Base-by-base conservation (phyloP, 129 eudicot species). In the Oenanthe sinensis region DNA sequence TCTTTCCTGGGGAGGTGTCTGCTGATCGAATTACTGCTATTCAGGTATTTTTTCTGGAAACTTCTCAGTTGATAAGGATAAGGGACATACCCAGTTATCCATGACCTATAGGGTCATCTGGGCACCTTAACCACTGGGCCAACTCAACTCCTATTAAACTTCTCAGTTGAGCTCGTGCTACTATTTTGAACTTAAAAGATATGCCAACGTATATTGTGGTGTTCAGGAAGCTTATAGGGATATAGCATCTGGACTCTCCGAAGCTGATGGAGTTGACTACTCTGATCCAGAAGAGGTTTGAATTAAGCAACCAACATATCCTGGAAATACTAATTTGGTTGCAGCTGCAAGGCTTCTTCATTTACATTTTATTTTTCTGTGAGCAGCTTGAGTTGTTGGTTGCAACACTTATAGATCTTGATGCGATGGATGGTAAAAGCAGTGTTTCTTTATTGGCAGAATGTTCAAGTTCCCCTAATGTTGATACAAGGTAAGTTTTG, bases 381-480 rank as follows among this genome's bases (percentile, higher is more conserved):
- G 82, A 75, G 45, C 91, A 96, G 99, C 97, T 96, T 30, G 99
- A 96, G 85, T 82, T 96, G 83, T 86, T 96, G 85, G 86, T 96
- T 85, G 87, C 97, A 67, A 87, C 99, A 81, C 90, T 96, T 55
- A 92, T 92, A 73, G 97, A 96, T 91, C 97, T 96, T 37, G 97
- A 96, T 87, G 99, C 99, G 58, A 92, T 96, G 97, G 99, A 96
- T 80, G 91, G 97, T 68, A 96, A 96, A 90, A 89, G 97, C 30
- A 96, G 97, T 76, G 97, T 89, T 20, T 90, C 96, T 0, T 85
- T 92, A 71, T 82, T 92, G 89, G 97, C 91, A 8, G 97, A 96
- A 83, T 90, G 94, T 82, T 96, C 96, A 75, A 92, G 87, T 77
- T 96, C 99, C 75, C 99, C 97, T 43, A 97, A 96, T 78, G 99